Base-by-base conservation (phyloP, 1,284 basidiomycete species). In the Tylopilus sp. region DNA sequence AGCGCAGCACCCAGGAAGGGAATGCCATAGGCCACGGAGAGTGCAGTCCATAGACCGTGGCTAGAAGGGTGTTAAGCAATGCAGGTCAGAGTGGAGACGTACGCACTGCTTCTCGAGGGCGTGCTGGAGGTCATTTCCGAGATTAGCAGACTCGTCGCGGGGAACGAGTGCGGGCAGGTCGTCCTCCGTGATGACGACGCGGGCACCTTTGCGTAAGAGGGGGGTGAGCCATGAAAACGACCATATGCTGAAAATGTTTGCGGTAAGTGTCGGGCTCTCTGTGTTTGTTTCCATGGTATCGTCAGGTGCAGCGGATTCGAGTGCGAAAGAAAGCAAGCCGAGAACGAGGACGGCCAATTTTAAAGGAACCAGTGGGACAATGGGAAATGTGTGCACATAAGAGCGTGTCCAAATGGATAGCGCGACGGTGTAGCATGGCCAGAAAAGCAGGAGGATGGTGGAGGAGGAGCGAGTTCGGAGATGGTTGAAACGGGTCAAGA, bases 241-340 rank as follows among this genome's bases (percentile, higher is more conserved):
- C 82, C 79, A 89, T 50, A 74, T 71, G 57, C 81, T 85, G 66
- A 84, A 97, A 43, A 95, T 76, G 68, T 95, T 96, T 30, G 94
- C 91, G 0, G 81, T 85, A 18, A 87, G 64, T 1, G 87, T 70
- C 0, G 93, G 94, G 62, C 76, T 88, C 64, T 93, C 89, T 26
- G 71, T 62, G 45, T 74, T 72, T 8, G 75, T 75, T 50, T 78
- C 75, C 7, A 73, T 71, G 31, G 68, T 68, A 24, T 71, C 63
- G 28, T 91, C 88, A 0, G 91, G 84, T 0, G 88, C 84, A 21
- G 83, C 62, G 51, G 80, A 82, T 66, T 96, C 93, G 14, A 93
- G 61, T 1, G 62, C 63, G 65, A 89, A 91, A 0, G 82, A 75
- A 5, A 80, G 45, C 1, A 82, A 53, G 1, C 83, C 83, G 4